Percentiles rank a stretch among this genome's conserved stretches.
phyloP scores from a whole-genome alignment of 148 eudicot genomes.

The Rhododendron williamsianum region DNA sequence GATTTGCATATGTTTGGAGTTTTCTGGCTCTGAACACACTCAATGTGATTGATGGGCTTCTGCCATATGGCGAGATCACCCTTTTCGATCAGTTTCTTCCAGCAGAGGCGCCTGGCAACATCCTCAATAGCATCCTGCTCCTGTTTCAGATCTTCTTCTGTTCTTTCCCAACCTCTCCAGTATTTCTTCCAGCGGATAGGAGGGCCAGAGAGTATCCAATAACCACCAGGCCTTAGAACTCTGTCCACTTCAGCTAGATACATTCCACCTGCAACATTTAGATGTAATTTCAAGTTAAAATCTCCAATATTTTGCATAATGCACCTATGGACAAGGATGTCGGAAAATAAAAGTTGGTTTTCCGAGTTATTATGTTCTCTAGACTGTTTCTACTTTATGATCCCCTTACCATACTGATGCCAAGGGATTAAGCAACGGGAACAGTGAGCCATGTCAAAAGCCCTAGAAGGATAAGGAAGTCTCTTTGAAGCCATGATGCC shows the following conservation, averaged over 20 bases:
- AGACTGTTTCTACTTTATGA: neutral
- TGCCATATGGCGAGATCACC: conserved; percentile 84
- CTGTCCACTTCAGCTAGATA: conserved; percentile 90
- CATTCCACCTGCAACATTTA: conserved; percentile 53
- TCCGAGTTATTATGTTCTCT: neutral
- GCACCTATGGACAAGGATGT: neutral
- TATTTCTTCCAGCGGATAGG: conserved; percentile 77
- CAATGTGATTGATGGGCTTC: conserved; percentile 76
- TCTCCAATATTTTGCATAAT: neutral
- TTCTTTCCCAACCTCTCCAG: conserved; percentile 96
- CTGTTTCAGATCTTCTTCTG: conserved; percentile 70
- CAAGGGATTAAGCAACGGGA: conserved; percentile 96
- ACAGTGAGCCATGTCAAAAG: conserved; percentile 97
- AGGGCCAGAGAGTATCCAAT: conserved; percentile 97
- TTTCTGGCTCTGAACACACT: conserved; percentile 47
- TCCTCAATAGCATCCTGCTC: conserved; percentile 89
- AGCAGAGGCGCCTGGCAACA: conserved; percentile 59
- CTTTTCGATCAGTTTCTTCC: conserved; percentile 77
- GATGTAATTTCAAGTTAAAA: neutral
- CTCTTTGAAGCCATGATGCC: conserved; percentile 78
- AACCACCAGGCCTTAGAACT: conserved; percentile 88
- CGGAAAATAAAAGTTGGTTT: neutral
- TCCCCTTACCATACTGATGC: conserved; percentile 48
- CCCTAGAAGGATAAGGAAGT: conserved; percentile 89
- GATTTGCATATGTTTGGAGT: conserved; percentile 67